These are phyloP conservation scores for Apiospora pterosperma DNA, from an alignment of 2,329 filamentous ascomycete species.

Conservation along the genomic window DNA sequence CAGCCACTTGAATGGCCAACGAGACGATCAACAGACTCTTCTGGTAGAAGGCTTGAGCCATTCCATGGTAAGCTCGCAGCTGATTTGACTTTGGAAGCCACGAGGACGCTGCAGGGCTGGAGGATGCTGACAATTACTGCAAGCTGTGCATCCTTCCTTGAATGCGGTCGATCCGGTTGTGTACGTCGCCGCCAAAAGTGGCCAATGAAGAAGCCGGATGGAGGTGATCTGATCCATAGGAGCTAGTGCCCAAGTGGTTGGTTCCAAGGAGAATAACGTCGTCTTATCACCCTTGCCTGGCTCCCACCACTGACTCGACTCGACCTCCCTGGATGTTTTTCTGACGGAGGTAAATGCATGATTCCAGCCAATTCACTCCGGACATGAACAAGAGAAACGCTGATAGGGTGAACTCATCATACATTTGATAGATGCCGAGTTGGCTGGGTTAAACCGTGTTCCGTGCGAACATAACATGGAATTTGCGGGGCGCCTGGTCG, in stretches of 20 bases:
- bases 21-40: background rate
- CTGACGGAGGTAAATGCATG: background rate
- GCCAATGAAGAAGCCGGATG: background rate
- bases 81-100: background rate
- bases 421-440: background rate
- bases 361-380: background rate
- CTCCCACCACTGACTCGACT: constrained; percentile 1
- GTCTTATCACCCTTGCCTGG: background rate
- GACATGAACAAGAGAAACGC: background rate
- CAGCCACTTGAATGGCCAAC: background rate
- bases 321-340: background rate
- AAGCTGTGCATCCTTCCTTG: background rate
- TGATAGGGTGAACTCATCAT: background rate
- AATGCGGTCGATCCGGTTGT: background rate
- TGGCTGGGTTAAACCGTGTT: background rate
- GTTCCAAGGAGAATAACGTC: background rate
- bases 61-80: background rate
- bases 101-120: background rate
- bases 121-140: background rate
- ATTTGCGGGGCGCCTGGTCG: constrained; percentile 5
- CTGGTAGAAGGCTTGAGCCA: background rate
- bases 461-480: background rate
- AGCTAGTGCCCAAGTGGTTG: constrained; percentile 1
- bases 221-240: background rate
- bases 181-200: background rate